These are phyloP conservation scores for Wickerhamomyces xylosicus DNA, from an alignment of 805 yeast genomes.

Conservation along the genomic window DNA sequence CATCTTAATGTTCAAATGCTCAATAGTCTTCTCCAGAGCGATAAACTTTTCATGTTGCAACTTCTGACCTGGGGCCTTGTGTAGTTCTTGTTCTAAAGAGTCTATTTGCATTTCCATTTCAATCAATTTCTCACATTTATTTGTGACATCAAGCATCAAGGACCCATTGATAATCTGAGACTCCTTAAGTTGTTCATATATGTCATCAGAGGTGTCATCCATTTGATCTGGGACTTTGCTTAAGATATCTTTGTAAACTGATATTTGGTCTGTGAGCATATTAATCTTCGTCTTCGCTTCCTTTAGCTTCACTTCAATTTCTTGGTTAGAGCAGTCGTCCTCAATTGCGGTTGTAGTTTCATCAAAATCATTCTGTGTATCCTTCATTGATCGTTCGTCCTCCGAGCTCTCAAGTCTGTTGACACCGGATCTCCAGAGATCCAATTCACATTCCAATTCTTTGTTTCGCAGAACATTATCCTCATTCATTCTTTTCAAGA, in stretches of 20 bases:
- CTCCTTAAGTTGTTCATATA: conserved; percentile 9
- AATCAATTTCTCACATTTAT: conserved; percentile 19
- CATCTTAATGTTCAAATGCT: conserved; percentile 46
- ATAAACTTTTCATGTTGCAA: conserved; percentile 35
- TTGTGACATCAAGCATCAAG: conserved; percentile 17
- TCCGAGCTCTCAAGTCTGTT: conserved; percentile 3
- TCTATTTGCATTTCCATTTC: conserved; percentile 35
- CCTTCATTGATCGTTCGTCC: neutral
- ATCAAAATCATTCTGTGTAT: neutral
- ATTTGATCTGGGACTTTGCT: conserved; percentile 6
- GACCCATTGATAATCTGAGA: conserved; percentile 12
- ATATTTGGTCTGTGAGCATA: conserved; percentile 7
- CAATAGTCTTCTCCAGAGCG: conserved; percentile 47
- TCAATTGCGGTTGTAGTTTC: neutral
- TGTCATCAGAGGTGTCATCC: neutral
- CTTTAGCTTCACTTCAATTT: neutral
- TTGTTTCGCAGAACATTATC: conserved; percentile 8
- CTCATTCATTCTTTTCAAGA: conserved; percentile 11
- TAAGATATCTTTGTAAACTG: conserved; percentile 9
- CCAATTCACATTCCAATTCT: conserved; percentile 14
- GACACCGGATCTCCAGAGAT: conserved; percentile 15
- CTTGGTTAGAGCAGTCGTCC: conserved; percentile 1
- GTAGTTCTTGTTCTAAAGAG: conserved; percentile 24
- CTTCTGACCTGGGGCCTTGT: conserved; percentile 4
- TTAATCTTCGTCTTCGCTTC: neutral